A percentile compares a stretch with the other conserved stretches of the same genome.
Evolutionary conservation across 2,329 filamentous ascomycete species (phyloP).

Genomic region (Neofusicoccum kwambonambiense): DNA sequence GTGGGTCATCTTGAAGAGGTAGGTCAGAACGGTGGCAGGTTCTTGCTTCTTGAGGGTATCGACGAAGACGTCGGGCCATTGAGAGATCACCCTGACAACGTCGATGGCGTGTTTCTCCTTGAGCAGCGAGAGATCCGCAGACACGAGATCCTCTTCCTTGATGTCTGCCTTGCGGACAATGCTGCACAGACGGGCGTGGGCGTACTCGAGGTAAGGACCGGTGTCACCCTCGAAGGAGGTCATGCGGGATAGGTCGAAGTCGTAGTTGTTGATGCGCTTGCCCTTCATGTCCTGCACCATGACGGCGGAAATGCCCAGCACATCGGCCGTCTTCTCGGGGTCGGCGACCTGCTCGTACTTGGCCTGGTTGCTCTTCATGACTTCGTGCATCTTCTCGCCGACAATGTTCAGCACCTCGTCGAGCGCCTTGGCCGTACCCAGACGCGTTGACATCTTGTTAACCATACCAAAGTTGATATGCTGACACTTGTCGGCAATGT

Average conservation of each 20-base stretch:
- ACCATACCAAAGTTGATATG: constrained; percentile 69
- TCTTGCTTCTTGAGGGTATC: constrained; percentile 85
- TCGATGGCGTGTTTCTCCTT: constrained; percentile 71
- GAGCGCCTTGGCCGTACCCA: constrained; percentile 52
- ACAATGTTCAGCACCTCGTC: constrained; percentile 57
- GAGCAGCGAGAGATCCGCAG: constrained; percentile 66
- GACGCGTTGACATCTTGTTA: constrained; percentile 63
- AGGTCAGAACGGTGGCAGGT: constrained; percentile 65
- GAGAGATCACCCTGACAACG: constrained; percentile 71
- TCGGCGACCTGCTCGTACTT: constrained; percentile 91
- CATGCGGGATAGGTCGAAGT: constrained; percentile 79
- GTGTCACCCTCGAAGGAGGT: constrained; percentile 83
- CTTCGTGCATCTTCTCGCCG: constrained; percentile 94
- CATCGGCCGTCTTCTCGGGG: constrained; percentile 79
- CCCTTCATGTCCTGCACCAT: constrained; percentile 99
- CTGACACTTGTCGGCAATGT: constrained; percentile 58
- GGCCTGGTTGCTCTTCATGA: constrained; percentile 84
- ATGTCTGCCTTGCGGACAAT: constrained; percentile 57
- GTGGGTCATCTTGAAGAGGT: constrained; percentile 86
- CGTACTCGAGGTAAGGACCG: constrained; percentile 81
- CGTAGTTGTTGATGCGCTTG: constrained; percentile 71
- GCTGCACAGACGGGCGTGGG: constrained; percentile 67
- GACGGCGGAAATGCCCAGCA: constrained; percentile 86
- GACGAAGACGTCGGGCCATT: constrained; percentile 81
- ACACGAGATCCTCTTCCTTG: constrained; percentile 54